A percentile compares a stretch with the other conserved stretches of the same genome.
phyloP scores from a whole-genome alignment of 108 stramenopile genomes.

The Nitzschia sp. region DNA sequence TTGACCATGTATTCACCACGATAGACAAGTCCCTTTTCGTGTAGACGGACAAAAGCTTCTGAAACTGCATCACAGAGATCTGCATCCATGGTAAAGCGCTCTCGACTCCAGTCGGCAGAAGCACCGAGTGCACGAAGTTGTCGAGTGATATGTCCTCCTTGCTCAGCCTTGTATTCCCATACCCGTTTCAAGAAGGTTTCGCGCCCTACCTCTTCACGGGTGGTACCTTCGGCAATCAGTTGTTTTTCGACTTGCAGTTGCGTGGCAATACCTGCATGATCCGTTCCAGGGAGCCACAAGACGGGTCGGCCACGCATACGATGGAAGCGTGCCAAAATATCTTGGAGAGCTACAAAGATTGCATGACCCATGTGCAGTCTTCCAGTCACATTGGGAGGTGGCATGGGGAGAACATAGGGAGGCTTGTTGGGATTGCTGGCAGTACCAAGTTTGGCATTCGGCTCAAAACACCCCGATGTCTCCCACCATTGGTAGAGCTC shows the following conservation, averaged over 20 bases:
- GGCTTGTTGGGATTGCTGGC: slow-evolving; percentile 24
- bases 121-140: slow-evolving; percentile 96
- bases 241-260: slow-evolving; percentile 95
- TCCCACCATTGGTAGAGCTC: slow-evolving; percentile 88
- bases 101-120: slow-evolving; percentile 96
- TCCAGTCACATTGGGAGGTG: slow-evolving; percentile 99
- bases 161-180: slow-evolving; percentile 92
- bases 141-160: slow-evolving; percentile 91
- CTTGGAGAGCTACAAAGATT: slow-evolving; percentile 97
- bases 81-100: slow-evolving; percentile 97
- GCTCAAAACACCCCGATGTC: slow-evolving; percentile 71
- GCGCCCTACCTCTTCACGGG: slow-evolving; percentile 85
- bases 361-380: slow-evolving; percentile 99
- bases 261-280: slow-evolving; percentile 99
- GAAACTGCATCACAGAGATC: slow-evolving; percentile 82
- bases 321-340: slow-evolving; percentile 95
- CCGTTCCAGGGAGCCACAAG: slow-evolving; percentile 93
- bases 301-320: slow-evolving; percentile 96
- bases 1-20: slow-evolving; percentile 97
- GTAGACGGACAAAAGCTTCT: slow-evolving; percentile 94
- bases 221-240: slow-evolving; percentile 75
- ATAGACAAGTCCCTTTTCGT: slow-evolving; percentile 94
- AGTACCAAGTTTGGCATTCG: slow-evolving; percentile 64
- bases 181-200: slow-evolving; percentile 86
- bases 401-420: slow-evolving; percentile 91